These are phyloP conservation scores for Hypoxylon fragiforme DNA, from an alignment of 495 filamentous ascomycete species.

Conservation along the genomic window DNA sequence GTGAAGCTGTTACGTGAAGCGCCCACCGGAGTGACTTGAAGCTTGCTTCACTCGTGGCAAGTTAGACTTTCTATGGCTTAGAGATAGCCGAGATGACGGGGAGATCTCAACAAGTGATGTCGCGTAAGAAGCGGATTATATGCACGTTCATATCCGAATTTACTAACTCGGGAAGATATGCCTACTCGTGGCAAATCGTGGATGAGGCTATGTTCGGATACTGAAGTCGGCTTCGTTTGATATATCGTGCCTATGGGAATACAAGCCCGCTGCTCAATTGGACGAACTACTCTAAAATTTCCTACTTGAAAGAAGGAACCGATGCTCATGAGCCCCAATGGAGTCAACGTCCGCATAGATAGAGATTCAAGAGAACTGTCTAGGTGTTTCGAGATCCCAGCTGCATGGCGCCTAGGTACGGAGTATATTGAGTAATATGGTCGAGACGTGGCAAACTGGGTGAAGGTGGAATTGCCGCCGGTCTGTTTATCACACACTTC, in stretches of 20 bases:
- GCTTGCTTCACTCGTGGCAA: no score
- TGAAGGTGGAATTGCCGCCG: constrained; percentile 9
- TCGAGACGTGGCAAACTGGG: no score
- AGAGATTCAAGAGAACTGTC: not conserved
- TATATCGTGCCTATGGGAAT: not conserved
- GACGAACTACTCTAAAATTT: not conserved
- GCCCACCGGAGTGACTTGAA: no score
- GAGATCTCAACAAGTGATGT: no score
- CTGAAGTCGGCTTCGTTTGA: not conserved
- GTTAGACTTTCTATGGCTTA: no score
- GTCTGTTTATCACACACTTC: not conserved
- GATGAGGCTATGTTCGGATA: not conserved
- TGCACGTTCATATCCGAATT: no score
- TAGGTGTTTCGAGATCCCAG: constrained; percentile 6
- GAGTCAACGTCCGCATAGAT: not conserved
- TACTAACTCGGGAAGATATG: no score
- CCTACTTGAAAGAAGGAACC: not conserved
- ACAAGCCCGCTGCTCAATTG: not conserved
- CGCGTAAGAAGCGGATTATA: no score
- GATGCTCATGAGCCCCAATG: not conserved
- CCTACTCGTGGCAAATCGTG: no score
- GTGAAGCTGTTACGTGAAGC: no score
- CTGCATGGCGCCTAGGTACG: constrained; percentile 17
- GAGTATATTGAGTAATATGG: constrained; percentile 4
- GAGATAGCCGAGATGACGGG: no score